These are phyloP conservation scores for Thermomucor indicae-seudaticae DNA, from an alignment of 371 early-diverging fungal genomes.

Conservation along the genomic window DNA sequence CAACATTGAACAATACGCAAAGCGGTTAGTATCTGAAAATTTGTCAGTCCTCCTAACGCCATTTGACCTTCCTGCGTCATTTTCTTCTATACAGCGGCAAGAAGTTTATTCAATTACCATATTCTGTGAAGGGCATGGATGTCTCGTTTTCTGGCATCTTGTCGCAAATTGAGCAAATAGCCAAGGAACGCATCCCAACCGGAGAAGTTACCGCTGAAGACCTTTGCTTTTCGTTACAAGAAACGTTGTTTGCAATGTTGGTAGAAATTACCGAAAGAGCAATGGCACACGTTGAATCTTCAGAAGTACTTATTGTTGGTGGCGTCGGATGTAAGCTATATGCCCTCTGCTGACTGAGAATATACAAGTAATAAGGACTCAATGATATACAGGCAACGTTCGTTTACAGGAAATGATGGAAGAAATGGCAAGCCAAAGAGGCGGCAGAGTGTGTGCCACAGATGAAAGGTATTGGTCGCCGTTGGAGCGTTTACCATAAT, in stretches of 20 bases:
- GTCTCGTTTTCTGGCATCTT: constrained; percentile 99
- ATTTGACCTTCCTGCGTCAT: not conserved
- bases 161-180: constrained; percentile 81
- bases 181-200: constrained; percentile 56
- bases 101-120: constrained; percentile 91
- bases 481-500: not conserved
- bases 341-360: not conserved
- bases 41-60: not conserved
- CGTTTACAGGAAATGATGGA: constrained; percentile 99
- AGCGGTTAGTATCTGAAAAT: constrained; percentile 48
- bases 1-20: constrained; percentile 97
- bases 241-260: constrained; percentile 98
- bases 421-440: constrained; percentile 92
- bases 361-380: no score
- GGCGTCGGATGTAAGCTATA: constrained; percentile 93
- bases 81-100: constrained; percentile 59
- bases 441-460: constrained; percentile 89
- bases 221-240: constrained; percentile 98
- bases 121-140: constrained; percentile 99
- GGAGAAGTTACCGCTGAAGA: constrained; percentile 78
- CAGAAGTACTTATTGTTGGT: constrained; percentile 97
- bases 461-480: constrained; percentile 79
- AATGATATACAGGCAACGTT: constrained; percentile 58
- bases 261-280: constrained; percentile 99
- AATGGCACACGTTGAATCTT: constrained; percentile 95